Evolutionary conservation across 176 grass and related monocot genomes (phyloP).

Genomic region (Areca catechu): DNA sequence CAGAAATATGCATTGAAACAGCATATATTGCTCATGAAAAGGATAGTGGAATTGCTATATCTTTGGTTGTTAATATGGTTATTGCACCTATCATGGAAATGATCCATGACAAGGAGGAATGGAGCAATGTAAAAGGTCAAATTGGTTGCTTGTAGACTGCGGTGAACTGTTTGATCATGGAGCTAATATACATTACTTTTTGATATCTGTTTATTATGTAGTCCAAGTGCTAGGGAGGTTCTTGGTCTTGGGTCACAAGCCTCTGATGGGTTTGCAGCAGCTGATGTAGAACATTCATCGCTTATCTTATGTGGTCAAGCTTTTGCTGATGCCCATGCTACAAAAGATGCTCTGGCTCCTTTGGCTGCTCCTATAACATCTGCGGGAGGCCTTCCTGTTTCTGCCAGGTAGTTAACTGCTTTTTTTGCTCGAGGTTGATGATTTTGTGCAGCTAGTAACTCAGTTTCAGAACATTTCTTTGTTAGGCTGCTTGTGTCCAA

Average conservation of each 20-base stretch:
- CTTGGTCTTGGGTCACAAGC: constrained; percentile 43
- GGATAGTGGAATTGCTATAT: too few relatives aligned
- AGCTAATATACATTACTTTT: background rate
- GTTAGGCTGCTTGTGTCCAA: constrained; percentile 47
- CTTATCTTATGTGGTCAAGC: constrained; percentile 84
- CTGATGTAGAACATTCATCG: constrained; percentile 65
- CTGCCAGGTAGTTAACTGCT: constrained; percentile 43
- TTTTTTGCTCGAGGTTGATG: background rate
- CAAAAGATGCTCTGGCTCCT: constrained; percentile 63
- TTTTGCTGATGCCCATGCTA: constrained; percentile 37
- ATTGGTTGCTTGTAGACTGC: too few relatives aligned
- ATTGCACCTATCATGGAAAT: too few relatives aligned
- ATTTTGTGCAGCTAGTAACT: background rate
- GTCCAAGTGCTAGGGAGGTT: constrained; percentile 53
- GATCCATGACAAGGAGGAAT: too few relatives aligned
- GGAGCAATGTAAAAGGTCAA: too few relatives aligned
- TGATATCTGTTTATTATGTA: constrained; percentile 27
- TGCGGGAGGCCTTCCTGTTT: constrained; percentile 58
- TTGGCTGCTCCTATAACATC: constrained; percentile 64
- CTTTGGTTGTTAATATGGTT: too few relatives aligned
- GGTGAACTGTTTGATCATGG: background rate
- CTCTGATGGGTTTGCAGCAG: constrained; percentile 56
- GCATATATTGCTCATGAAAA: too few relatives aligned
- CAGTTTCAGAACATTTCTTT: constrained; percentile 19
- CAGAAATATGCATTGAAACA: too few relatives aligned